These are phyloP conservation scores for Marvania coccoides DNA, from an alignment of 139 green algal species.

Conservation along the genomic window DNA sequence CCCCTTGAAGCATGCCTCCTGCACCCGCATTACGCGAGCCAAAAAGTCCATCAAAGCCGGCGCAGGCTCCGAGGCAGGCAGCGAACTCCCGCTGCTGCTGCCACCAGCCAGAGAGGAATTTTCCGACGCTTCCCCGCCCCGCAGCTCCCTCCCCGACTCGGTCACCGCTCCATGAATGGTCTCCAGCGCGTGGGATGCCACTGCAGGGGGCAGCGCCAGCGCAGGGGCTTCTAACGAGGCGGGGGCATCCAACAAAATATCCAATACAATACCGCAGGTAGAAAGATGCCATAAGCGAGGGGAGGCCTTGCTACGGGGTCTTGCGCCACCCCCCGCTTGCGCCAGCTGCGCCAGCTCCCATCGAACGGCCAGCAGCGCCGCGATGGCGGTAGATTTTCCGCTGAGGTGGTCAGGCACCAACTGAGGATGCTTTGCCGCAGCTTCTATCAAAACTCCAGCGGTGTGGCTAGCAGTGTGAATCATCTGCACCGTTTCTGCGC, in stretches of 20 bases:
- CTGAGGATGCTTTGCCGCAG: background rate
- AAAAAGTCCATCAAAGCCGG: background rate
- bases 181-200: background rate
- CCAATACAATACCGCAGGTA: background rate
- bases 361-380: background rate
- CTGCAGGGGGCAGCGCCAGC: background rate
- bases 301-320: background rate
- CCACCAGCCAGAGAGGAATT: no score
- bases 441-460: background rate
- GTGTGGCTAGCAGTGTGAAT: background rate
- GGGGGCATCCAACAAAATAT: background rate
- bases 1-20: background rate
- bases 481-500: background rate
- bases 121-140: no score
- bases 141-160: no score
- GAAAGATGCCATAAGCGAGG: background rate
- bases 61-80: no score
- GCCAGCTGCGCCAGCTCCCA: conserved; percentile 3
- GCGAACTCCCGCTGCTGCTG: no score
- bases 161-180: background rate
- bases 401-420: background rate
- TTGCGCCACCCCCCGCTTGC: background rate
- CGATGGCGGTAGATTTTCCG: background rate
- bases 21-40: background rate
- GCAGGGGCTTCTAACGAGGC: background rate